Evolutionary conservation across 768 basidiomycete species (phyloP), one percentile per base, ranked within the genome.

Genomic region (Pulveroboletus sp.): DNA sequence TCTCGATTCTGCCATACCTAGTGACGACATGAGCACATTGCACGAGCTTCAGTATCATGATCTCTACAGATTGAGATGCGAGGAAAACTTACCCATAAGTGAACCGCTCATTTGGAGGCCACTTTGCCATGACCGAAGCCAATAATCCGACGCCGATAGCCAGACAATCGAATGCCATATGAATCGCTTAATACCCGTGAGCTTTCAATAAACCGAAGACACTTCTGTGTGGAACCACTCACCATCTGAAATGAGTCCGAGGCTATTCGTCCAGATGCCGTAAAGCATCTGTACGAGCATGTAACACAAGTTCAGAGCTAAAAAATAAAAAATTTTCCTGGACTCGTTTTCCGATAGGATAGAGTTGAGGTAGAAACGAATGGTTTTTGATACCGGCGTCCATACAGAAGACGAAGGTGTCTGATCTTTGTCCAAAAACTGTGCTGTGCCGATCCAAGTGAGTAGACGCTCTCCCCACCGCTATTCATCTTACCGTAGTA

Each of bases 151-250:
- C 90, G 0, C 83, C 93, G 45, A 99, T 92, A 0, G 95, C 95
- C 80, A 97, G 83, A 63, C 96, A 98, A 70, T 99, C 96, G 59
- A 99, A 99, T 10, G 93, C 91, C 96, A 98, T 99, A 64, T 99
- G 96, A 33, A 99, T 98, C 18, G 96, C 95, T 98, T 57, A 24
- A 44, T n/a, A 38, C 39, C 17, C 15, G 30, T 15, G 6, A 49
- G 43, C 39, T 45, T 8, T 55, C 43, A 51, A 46, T 38, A 10
- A 43, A 49, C 27, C 15, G 28, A 40, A 49, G n/a, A 28, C 6
- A 11, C n/a, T 37, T 15, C 12, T 15, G 9, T 15, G 27, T 17
- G 5, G 28, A 38, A 32, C 38, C n/a, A 62, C 80, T 59, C 56
- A 95, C 95, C 94, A 65, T 99, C 96, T 9, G 93, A 96, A 50